Evolutionary conservation across 768 basidiomycete species (phyloP), one percentile per base, ranked within the genome.

Genomic region (Roridomyces roridus): DNA sequence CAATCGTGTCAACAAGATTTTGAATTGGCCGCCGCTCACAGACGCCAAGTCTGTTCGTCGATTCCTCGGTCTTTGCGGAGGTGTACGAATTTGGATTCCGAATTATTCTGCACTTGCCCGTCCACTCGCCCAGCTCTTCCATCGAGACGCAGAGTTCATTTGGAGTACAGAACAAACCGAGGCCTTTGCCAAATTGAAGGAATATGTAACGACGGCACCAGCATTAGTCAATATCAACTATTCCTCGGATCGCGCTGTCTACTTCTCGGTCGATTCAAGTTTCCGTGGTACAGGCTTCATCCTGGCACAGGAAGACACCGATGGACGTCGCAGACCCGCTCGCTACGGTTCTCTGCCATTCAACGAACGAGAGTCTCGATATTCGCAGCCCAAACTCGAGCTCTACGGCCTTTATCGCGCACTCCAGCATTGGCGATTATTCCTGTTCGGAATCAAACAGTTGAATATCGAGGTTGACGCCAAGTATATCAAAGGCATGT

Each of bases 381-480:
- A 73, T 54, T 77, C 74, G 0, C 77, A 80, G 47, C 62, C 70
- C 4, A 75, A 75, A 40, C 21, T 72, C 1, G 72, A 74, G 51
- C 57, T 74, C 0, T 75, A 68, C 43, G 69, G 72, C 0, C 24
- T 72, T 2, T 73, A 63, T 36, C 44, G 71, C 5, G 65, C 68
- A 0, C 42, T 75, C 8, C 46, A 62, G 39, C 65, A 64, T 31
- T 66, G 70, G 46, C 36, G 62, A 8, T 21, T 72, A 1, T 66
- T 72, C 29, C 15, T 77, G 4, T 49, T 71, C 29, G 72, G 71
- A 25, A 58, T 68, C 2, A 47, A 62, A 10, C 62, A 56, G 3
- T 46, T 75, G 0, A 23, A 60, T 11, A 57, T 77, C 3, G 70
- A 75, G 55, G 72, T 75, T 0, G 70, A 75, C 55, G 75, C 68